A percentile compares a stretch with the other conserved stretches of the same genome.
phyloP scores from a whole-genome alignment of 768 basidiomycete species.

The Boletellus sp. region DNA sequence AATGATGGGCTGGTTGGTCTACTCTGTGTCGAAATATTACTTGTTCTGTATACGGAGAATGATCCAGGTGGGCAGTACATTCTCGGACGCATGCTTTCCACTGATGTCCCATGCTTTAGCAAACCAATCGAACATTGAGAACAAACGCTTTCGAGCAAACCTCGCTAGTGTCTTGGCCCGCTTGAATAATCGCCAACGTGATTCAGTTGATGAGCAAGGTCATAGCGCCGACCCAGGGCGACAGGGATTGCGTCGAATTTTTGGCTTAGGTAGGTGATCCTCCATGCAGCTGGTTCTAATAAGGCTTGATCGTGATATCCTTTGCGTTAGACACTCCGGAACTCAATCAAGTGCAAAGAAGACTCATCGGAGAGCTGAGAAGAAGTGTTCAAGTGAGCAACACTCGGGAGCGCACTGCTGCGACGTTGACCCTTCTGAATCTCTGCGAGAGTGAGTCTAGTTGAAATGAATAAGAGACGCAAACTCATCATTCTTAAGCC shows the following conservation, averaged over 20 bases:
- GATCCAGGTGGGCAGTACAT: background rate
- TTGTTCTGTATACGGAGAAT: constrained; percentile 4
- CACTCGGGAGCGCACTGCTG: constrained; percentile 15
- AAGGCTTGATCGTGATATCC: background rate
- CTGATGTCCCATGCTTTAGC: constrained; percentile 1
- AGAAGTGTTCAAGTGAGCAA: background rate
- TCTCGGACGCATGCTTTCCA: background rate
- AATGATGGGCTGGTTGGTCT: constrained; percentile 7
- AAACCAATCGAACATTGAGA: background rate
- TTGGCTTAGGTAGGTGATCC: constrained; percentile 11
- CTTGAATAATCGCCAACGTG: background rate
- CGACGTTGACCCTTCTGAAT: constrained; percentile 20
- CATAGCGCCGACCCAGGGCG: background rate
- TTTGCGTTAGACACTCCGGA: background rate
- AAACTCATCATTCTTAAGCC: constrained; percentile 7
- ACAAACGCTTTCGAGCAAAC: constrained; percentile 11
- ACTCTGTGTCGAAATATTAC: constrained; percentile 17
- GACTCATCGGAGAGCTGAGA: constrained; percentile 11
- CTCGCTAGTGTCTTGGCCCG: constrained; percentile 10
- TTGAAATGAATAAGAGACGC: background rate
- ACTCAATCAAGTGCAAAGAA: background rate
- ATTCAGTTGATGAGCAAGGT: background rate
- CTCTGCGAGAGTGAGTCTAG: constrained; percentile 15
- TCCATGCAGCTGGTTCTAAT: background rate
- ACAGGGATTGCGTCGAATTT: constrained; percentile 5